Evolutionary conservation across 2,329 filamentous ascomycete genomes (phyloP).

Genomic region (Fusarium sp.): DNA sequence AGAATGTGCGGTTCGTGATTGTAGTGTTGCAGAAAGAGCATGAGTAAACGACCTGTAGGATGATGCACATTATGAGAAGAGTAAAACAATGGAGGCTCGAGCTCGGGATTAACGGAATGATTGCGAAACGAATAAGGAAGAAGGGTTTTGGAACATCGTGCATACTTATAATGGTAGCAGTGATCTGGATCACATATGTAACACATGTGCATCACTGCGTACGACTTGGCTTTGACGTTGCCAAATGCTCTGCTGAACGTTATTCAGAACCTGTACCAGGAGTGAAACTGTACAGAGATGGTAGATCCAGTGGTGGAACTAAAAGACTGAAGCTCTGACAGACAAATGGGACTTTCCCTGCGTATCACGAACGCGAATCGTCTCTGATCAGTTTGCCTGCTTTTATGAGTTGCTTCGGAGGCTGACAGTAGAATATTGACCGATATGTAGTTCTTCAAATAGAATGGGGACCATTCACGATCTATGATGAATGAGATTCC

Average conservation of each 20-base stretch:
- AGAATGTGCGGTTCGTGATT: conserved; percentile 3
- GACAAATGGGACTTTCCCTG: too few species aligned
- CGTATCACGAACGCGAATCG: too few species aligned
- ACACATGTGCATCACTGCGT: neutral
- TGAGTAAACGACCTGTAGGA: neutral
- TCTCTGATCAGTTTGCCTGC: too few species aligned
- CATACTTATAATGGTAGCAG: neutral
- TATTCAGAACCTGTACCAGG: neutral
- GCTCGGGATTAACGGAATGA: neutral
- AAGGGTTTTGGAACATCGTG: neutral
- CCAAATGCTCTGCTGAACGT: neutral
- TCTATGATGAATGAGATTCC: too few species aligned
- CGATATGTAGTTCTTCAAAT: too few species aligned
- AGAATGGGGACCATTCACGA: too few species aligned
- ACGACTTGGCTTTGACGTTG: neutral
- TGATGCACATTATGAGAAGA: conserved; percentile 3
- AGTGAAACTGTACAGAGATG: neutral
- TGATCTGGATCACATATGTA: neutral
- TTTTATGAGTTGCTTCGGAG: too few species aligned
- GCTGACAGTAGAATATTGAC: too few species aligned
- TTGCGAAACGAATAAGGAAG: neutral
- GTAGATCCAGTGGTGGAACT: neutral
- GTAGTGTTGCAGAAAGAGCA: conserved; percentile 5
- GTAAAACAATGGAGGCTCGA: neutral
- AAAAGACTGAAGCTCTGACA: neutral